Evolutionary conservation across 2,329 filamentous ascomycete species (phyloP), one percentile per base, ranked within the genome.

Genomic region (Hysterium pulicare): DNA sequence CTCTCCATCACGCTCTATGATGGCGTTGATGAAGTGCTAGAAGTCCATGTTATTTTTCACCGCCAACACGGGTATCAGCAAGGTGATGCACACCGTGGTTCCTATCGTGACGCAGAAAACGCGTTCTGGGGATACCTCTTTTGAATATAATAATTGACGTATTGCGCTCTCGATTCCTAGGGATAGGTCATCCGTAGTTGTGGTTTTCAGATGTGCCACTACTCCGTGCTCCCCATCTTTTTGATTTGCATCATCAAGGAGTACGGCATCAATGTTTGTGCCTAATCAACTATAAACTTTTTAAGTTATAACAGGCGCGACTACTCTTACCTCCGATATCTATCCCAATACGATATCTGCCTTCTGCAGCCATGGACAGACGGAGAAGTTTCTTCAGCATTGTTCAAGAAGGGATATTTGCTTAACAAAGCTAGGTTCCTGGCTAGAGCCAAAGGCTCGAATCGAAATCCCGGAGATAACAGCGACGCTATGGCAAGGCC

Each of bases 11-110:
- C 71, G 68, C 37, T 76, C 74, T 10, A 76, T 62, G 6, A 78
- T 70, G 4, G 73, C 73, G 45, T 77, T 77, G 34, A 76, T 68
- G 45, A 77, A 76, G 57, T 75, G 28, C 28, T n/a, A n/a, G n/a
- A n/a, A n/a, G n/a, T n/a, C n/a, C n/a, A n/a, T n/a, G n/a, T n/a
- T n/a, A n/a, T n/a, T n/a, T n/a, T n/a, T n/a, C n/a, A n/a, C n/a
- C n/a, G n/a, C n/a, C n/a, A n/a, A n/a, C n/a, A n/a, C n/a, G n/a
- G n/a, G n/a, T n/a, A n/a, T n/a, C n/a, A n/a, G n/a, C n/a, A n/a
- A n/a, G n/a, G n/a, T n/a, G n/a, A n/a, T n/a, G n/a, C n/a, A n/a
- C n/a, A n/a, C n/a, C n/a, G 76, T 79, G 2, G 74, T 77, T 20
- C 75, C 74, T 38, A 78, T 71, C 6, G 72, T 75, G 4, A 77